Percentiles rank a stretch among this genome's conserved stretches.
These are phyloP conservation scores for Cymbopogon citratus DNA, from an alignment of 176 grass and related monocot species.

Conservation along the genomic window DNA sequence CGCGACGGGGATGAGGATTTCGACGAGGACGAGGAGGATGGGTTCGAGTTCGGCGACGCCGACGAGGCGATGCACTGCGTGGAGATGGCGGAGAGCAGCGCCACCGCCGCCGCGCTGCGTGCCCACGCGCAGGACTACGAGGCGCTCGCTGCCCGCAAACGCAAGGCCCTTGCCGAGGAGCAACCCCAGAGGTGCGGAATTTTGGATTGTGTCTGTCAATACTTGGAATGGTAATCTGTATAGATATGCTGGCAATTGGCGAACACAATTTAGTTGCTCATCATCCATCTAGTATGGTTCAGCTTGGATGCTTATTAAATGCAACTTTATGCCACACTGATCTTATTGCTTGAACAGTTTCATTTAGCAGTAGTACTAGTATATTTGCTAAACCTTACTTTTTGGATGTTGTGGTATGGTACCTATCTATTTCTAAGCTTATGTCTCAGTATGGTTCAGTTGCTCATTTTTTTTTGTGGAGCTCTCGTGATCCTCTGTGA, in stretches of 20 bases:
- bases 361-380: not conserved
- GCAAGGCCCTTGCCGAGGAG: conserved; percentile 57
- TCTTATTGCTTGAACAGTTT: not conserved
- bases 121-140: conserved; percentile 46
- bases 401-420: not conserved
- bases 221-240: not conserved
- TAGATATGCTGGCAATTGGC: not conserved
- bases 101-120: not conserved
- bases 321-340: not conserved
- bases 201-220: not conserved
- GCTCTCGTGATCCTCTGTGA: too few relatives aligned
- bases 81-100: conserved; percentile 21
- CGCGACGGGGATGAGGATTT: not conserved
- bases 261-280: not conserved
- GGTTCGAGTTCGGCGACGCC: conserved; percentile 36
- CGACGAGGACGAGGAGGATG: conserved; percentile 31
- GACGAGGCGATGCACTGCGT: conserved; percentile 38
- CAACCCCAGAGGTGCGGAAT: conserved; percentile 23
- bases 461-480: too few relatives aligned
- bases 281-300: not conserved
- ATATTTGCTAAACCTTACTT: not conserved
- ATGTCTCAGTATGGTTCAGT: not conserved
- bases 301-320: not conserved
- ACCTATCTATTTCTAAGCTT: not conserved
- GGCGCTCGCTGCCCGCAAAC: conserved; percentile 55